These are phyloP conservation scores for Abortiporus biennis DNA, from an alignment of 1,284 basidiomycete species.

Conservation along the genomic window DNA sequence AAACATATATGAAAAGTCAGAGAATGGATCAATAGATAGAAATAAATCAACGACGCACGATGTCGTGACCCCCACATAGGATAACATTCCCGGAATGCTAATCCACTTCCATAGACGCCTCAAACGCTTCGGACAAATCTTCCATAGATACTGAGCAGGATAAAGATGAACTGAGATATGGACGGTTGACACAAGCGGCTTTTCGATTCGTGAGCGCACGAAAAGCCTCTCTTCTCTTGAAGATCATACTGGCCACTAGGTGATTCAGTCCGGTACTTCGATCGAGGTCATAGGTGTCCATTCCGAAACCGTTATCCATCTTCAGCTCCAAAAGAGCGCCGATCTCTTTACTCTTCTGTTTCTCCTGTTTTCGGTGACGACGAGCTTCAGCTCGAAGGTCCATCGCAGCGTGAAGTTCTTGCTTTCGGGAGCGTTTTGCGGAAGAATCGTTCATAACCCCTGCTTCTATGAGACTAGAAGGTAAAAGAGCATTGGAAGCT, in stretches of 20 bases:
- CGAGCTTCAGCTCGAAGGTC: conserved; percentile 38
- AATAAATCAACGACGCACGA: background rate
- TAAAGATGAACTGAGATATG: conserved; percentile 10
- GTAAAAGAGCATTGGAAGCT: conserved; percentile 18
- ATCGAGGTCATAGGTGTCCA: too few species aligned
- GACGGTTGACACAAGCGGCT: conserved; percentile 11
- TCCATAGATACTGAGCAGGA: conserved; percentile 5
- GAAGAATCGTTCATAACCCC: conserved; percentile 12
- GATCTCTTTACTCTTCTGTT: conserved; percentile 46
- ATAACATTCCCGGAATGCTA: background rate
- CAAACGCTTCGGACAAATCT: background rate
- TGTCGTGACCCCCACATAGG: background rate
- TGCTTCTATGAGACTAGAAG: conserved; percentile 4
- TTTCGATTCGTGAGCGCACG: conserved; percentile 32
- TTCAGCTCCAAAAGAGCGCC: conserved; percentile 44
- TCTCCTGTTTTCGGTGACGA: conserved; percentile 39
- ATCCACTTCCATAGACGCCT: background rate
- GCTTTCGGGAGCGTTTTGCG: conserved; percentile 20
- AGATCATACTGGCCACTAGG: conserved; percentile 51
- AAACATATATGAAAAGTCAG: conserved; percentile 7
- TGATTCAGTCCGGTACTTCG: conserved; percentile 36
- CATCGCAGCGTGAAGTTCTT: conserved; percentile 31
- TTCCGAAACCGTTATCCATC: conserved; percentile 22
- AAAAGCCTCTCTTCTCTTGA: conserved; percentile 36
- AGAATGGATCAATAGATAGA: background rate